Conservation (phyloP, 176 grass and related monocot species). For the Phoenix roebelenii region DNA sequence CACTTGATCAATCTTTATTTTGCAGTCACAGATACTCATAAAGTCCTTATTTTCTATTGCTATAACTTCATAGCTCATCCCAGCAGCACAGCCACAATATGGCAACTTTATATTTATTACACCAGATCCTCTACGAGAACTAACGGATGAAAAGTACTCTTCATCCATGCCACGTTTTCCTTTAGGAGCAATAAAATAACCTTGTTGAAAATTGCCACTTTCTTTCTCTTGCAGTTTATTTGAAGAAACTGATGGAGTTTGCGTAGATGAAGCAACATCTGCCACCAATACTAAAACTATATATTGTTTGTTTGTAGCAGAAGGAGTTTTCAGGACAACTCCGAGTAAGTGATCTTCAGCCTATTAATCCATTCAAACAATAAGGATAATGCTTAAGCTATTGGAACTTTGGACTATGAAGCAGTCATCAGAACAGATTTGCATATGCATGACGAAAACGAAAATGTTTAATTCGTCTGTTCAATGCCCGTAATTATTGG, state of each 20-base stretch:
- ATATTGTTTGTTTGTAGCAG: slow-evolving; percentile 47
- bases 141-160: slow-evolving; percentile 65
- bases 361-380: slow-evolving; percentile 35
- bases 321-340: slow-evolving; percentile 65
- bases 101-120: slow-evolving; percentile 67
- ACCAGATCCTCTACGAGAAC: slow-evolving; percentile 58
- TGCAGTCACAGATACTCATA: slow-evolving; percentile 65
- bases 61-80: slow-evolving; percentile 67
- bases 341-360: slow-evolving; percentile 90
- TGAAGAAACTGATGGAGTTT: slow-evolving; percentile 12
- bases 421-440: no score
- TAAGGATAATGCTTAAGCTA: slow-evolving; percentile 10
- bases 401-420: no score
- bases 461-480: no score
- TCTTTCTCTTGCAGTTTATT: slow-evolving; percentile 44
- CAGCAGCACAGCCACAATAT: slow-evolving; percentile 49
- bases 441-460: no score
- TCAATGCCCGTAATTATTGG: no score
- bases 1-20: slow-evolving; percentile 97
- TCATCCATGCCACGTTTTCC: slow-evolving; percentile 87
- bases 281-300: slow-evolving; percentile 64
- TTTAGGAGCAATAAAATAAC: slow-evolving; percentile 76
- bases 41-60: slow-evolving; percentile 73
- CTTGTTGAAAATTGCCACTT: slow-evolving; percentile 44
- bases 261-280: slow-evolving; percentile 45